Conservation (phyloP, 2,329 filamentous ascomycete species). For the Xylariaceae sp. region DNA sequence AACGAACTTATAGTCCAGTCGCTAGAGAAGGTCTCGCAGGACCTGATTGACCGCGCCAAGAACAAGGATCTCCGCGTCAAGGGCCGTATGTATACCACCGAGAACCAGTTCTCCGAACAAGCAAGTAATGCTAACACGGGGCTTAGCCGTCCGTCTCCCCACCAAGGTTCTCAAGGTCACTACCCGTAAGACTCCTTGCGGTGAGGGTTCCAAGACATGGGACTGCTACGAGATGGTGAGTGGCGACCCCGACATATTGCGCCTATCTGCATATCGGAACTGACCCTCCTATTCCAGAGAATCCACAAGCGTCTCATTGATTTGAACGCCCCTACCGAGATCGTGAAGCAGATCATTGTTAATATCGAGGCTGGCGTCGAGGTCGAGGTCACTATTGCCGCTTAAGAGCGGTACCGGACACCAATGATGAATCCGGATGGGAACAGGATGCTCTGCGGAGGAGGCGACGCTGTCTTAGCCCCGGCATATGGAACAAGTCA, state of each 20-base stretch:
- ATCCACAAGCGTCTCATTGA: constrained; percentile 99
- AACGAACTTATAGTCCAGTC: constrained; percentile 62
- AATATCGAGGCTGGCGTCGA: constrained; percentile 93
- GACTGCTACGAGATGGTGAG: constrained; percentile 85
- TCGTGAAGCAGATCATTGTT: constrained; percentile 94
- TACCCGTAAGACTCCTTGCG: constrained; percentile 98
- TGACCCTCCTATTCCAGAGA: constrained; percentile 42
- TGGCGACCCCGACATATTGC: background rate
- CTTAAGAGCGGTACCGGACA: constrained; percentile 46
- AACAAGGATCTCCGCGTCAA: constrained; percentile 98
- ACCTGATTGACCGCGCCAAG: constrained; percentile 98
- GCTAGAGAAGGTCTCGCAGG: constrained; percentile 96
- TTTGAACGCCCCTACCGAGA: constrained; percentile 95
- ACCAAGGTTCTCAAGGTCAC: constrained; percentile 96
- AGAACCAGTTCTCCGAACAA: background rate
- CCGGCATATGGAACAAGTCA: background rate
- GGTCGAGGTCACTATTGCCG: constrained; percentile 89
- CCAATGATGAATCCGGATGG: background rate
- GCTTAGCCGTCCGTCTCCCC: constrained; percentile 81
- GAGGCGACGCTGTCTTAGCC: background rate
- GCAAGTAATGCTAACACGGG: constrained; percentile 2
- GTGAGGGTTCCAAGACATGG: constrained; percentile 99
- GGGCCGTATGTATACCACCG: constrained; percentile 50
- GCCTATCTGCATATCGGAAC: background rate
- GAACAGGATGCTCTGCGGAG: constrained; percentile 7